Percentiles rank a stretch among this genome's conserved stretches.
Conservation (phyloP, 768 basidiomycete genomes). For the Tephrocybe sp. region DNA sequence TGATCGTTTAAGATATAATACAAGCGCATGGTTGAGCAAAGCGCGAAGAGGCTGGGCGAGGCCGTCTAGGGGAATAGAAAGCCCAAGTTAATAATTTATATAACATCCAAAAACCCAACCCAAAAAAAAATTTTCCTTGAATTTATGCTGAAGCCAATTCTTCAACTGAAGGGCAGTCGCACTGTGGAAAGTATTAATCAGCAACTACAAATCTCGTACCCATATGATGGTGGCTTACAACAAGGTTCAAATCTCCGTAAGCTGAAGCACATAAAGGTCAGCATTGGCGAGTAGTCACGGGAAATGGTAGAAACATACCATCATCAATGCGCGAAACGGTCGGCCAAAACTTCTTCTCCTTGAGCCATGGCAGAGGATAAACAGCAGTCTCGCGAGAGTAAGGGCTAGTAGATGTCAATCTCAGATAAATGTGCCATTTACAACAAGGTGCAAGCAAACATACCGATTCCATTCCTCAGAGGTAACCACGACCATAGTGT, state of each 20-base stretch:
- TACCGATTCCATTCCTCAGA: conserved; percentile 88
- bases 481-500: conserved; percentile 74
- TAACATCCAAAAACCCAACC: neutral
- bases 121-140: conserved; percentile 7
- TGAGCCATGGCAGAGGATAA: conserved; percentile 81
- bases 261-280: conserved; percentile 38
- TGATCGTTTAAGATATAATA: conserved; percentile 7
- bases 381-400: conserved; percentile 91
- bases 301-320: conserved; percentile 47
- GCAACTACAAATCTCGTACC: neutral
- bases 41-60: conserved; percentile 36
- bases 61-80: conserved; percentile 53
- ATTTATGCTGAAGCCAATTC: conserved; percentile 50
- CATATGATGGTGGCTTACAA: conserved; percentile 48
- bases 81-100: conserved; percentile 20
- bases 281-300: conserved; percentile 4
- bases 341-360: conserved; percentile 96
- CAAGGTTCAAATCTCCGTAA: conserved; percentile 89
- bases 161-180: conserved; percentile 85
- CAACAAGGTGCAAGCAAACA: conserved; percentile 19
- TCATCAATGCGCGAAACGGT: conserved; percentile 90
- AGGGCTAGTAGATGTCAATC: conserved; percentile 46
- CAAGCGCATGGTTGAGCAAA: conserved; percentile 68
- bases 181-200: conserved; percentile 41
- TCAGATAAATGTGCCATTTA: neutral